phyloP scores from a whole-genome alignment of 2,329 filamentous ascomycete species.

The Stachybotrys echinatus region DNA sequence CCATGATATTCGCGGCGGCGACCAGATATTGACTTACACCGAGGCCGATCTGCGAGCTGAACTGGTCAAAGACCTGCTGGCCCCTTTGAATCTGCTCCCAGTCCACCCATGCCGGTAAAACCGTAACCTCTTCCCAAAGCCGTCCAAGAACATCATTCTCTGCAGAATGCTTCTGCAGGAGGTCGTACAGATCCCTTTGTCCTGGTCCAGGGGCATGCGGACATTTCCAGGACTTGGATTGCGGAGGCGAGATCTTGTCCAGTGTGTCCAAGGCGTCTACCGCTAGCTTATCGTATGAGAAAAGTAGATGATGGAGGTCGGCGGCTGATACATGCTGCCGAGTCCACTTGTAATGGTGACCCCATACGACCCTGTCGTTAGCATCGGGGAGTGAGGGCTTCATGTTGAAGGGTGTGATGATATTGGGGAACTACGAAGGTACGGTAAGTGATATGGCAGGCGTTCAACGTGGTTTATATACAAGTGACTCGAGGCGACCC shows the following conservation, averaged over 20 bases:
- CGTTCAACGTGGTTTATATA: too few relatives aligned
- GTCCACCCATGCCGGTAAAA: conserved; percentile 69
- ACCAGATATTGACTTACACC: conserved; percentile 37
- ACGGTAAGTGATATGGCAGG: too few relatives aligned
- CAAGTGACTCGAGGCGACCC: too few relatives aligned
- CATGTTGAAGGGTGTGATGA: background rate
- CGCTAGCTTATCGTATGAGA: conserved; percentile 63
- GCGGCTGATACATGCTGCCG: conserved; percentile 55
- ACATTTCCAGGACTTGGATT: conserved; percentile 19
- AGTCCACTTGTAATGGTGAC: conserved; percentile 64
- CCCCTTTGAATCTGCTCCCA: conserved; percentile 71
- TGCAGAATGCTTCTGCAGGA: conserved; percentile 53
- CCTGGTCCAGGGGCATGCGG: conserved; percentile 17
- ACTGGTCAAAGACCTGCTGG: conserved; percentile 73
- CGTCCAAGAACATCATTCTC: conserved; percentile 47
- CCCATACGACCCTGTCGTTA: conserved; percentile 9
- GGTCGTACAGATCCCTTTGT: conserved; percentile 54
- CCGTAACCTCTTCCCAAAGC: conserved; percentile 64
- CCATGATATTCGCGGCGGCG: background rate
- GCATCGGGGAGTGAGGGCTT: background rate
- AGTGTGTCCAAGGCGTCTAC: conserved; percentile 61
- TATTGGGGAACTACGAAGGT: background rate
- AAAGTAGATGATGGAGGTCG: conserved; percentile 54
- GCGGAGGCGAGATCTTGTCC: conserved; percentile 48
- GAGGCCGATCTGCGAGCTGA: conserved; percentile 62